Conservation (phyloP, 345 rosid species). For the Acer saccharum region DNA sequence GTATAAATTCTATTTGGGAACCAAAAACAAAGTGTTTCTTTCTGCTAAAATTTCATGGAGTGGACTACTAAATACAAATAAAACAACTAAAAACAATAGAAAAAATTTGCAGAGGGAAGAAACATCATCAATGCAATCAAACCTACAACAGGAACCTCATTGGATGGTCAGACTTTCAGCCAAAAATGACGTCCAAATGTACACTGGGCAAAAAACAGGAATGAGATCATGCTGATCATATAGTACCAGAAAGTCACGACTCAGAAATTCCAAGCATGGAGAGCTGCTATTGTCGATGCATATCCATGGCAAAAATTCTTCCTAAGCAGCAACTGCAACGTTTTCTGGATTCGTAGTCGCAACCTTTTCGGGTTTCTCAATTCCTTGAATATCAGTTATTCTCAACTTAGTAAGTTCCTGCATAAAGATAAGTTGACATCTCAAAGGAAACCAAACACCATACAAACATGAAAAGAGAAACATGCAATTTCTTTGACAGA, state of each 20-base stretch:
- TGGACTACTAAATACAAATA: constrained; percentile 16
- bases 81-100: neutral
- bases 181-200: constrained; percentile 25
- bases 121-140: constrained; percentile 22
- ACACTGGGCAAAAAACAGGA: constrained; percentile 23
- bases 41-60: neutral
- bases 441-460: neutral
- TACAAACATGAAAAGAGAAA: constrained; percentile 11
- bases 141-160: constrained; percentile 13
- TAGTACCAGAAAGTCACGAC: constrained; percentile 10
- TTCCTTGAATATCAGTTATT: constrained; percentile 90
- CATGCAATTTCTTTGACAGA: constrained; percentile 25
- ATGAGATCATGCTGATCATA: neutral
- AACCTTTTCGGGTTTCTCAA: constrained; percentile 62
- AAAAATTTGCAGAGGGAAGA: constrained; percentile 22
- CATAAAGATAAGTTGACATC: constrained; percentile 12
- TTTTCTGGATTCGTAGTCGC: constrained; percentile 49
- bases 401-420: constrained; percentile 96
- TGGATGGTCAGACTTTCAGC: constrained; percentile 20
- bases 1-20: constrained; percentile 10
- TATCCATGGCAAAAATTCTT: constrained; percentile 8
- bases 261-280: neutral
- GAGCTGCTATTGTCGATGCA: constrained; percentile 4
- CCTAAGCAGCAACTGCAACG: constrained; percentile 58
- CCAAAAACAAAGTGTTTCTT: neutral